Conservation (phyloP, 1,139 yeast species). For the Hanseniaspora sp. region DNA sequence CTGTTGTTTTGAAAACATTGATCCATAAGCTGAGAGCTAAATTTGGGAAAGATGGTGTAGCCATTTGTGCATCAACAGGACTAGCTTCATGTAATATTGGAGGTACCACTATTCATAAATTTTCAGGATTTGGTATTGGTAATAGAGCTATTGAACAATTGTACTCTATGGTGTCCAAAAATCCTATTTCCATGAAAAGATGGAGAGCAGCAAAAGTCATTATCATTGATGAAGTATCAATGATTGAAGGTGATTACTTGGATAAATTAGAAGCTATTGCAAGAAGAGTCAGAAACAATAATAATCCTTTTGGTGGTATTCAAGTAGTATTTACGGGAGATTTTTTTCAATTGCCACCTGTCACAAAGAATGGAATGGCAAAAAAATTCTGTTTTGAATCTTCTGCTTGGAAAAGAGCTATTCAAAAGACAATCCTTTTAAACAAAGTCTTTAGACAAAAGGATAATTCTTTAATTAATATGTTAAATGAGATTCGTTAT, state of each 20-base stretch:
- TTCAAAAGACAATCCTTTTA: constrained; percentile 46
- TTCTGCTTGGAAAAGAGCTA: constrained; percentile 43
- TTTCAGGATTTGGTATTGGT: constrained; percentile 71
- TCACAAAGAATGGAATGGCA: constrained; percentile 33
- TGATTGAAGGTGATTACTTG: constrained; percentile 61
- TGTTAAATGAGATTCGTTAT: constrained; percentile 62
- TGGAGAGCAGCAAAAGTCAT: constrained; percentile 58
- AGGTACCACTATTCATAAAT: constrained; percentile 70
- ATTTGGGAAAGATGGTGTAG: constrained; percentile 43
- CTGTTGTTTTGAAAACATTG: constrained; percentile 54
- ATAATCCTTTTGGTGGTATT: constrained; percentile 66
- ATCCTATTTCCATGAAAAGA: constrained; percentile 36
- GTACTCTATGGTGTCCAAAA: constrained; percentile 38
- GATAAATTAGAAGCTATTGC: constrained; percentile 58
- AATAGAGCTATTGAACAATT: constrained; percentile 38
- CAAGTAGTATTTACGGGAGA: constrained; percentile 74
- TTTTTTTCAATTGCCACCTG: constrained; percentile 80
- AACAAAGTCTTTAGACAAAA: constrained; percentile 62
- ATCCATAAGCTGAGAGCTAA: constrained; percentile 38
- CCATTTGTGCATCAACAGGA: constrained; percentile 86
- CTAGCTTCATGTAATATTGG: constrained; percentile 82
- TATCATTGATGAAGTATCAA: constrained; percentile 71
- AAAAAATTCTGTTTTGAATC: constrained; percentile 48
- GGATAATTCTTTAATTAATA: constrained; percentile 53
- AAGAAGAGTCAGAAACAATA: constrained; percentile 37